Percentiles rank a stretch among this genome's conserved stretches.
Conservation (phyloP, 805 yeast genomes). For the Zygoascus biomembranicola region DNA sequence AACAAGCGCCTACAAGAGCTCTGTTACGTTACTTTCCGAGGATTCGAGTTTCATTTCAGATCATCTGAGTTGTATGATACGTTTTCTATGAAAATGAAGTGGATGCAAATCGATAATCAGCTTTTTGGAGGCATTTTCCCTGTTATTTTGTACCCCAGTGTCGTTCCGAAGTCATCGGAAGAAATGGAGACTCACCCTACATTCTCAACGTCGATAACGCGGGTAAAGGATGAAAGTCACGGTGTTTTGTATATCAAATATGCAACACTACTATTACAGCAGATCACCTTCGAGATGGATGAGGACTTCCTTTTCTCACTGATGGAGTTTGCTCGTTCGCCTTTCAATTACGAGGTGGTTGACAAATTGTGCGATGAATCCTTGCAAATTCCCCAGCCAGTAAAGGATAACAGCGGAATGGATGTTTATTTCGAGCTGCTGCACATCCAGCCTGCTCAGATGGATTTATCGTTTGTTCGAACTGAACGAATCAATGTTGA, state of each 20-base stretch:
- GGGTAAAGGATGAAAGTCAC: conserved; percentile 79
- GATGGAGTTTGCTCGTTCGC: conserved; percentile 69
- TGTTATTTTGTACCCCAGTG: conserved; percentile 81
- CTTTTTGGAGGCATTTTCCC: conserved; percentile 83
- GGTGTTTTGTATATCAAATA: conserved; percentile 87
- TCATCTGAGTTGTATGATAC: conserved; percentile 82
- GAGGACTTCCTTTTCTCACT: conserved; percentile 84
- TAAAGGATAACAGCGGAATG: conserved; percentile 42
- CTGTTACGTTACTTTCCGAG: conserved; percentile 73
- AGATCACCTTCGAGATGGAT: conserved; percentile 84
- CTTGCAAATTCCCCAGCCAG: conserved; percentile 65
- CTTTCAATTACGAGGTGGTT: conserved; percentile 49
- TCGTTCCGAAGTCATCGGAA: conserved; percentile 71
- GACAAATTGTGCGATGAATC: conserved; percentile 54
- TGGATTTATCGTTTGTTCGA: conserved; percentile 84
- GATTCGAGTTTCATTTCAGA: conserved; percentile 70
- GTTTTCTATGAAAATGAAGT: conserved; percentile 69
- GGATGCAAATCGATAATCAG: conserved; percentile 94
- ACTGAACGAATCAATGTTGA: conserved; percentile 69
- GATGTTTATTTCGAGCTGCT: conserved; percentile 90
- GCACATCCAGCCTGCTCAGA: conserved; percentile 84
- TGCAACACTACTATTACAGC: conserved; percentile 84
- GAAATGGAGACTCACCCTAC: conserved; percentile 89
- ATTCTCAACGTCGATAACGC: conserved; percentile 74
- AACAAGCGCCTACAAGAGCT: conserved; percentile 66